A percentile compares a stretch with the other conserved stretches of the same genome.
These are phyloP conservation scores for Monosporascus cannonballus DNA, from an alignment of 2,329 filamentous ascomycete genomes.

Conservation along the genomic window DNA sequence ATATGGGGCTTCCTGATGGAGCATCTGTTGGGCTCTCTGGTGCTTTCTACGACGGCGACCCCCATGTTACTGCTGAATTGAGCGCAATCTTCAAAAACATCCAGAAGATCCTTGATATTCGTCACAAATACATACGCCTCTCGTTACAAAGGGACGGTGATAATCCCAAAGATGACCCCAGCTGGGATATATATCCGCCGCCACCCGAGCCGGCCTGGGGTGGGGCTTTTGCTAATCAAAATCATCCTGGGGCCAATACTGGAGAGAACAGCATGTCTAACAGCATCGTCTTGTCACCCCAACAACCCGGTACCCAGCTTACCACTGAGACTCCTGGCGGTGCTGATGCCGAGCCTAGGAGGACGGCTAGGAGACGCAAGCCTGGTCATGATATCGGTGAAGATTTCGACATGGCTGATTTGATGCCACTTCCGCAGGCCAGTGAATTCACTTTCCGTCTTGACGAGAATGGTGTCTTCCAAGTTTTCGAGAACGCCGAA, in stretches of 20 bases:
- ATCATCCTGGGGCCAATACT: constrained; percentile 29
- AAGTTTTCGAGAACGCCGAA: constrained; percentile 72
- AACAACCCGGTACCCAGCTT: constrained; percentile 22
- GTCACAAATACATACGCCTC: constrained; percentile 81
- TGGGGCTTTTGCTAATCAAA: constrained; percentile 37
- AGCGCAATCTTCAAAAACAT: constrained; percentile 85
- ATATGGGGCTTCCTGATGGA: constrained; percentile 45
- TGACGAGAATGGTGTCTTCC: constrained; percentile 82
- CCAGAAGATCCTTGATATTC: constrained; percentile 78
- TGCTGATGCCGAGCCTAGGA: constrained; percentile 31
- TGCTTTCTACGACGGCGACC: constrained; percentile 65
- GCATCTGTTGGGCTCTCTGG: constrained; percentile 57
- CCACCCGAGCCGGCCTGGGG: constrained; percentile 90
- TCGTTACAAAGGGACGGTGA: constrained; percentile 77
- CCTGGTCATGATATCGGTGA: constrained; percentile 86
- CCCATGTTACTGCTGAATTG: constrained; percentile 77
- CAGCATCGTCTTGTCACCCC: constrained; percentile 34
- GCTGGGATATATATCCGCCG: constrained; percentile 85
- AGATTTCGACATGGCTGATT: constrained; percentile 79
- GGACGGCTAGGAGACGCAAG: constrained; percentile 62
- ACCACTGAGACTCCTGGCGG: constrained; percentile 21
- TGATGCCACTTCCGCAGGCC: constrained; percentile 64
- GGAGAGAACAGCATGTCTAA: constrained; percentile 40
- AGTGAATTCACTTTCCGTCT: constrained; percentile 71
- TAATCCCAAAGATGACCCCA: constrained; percentile 79